Percentiles rank a stretch among this genome's conserved stretches.
phyloP scores from a whole-genome alignment of 345 rosid species.

The Lepidium sativum region DNA sequence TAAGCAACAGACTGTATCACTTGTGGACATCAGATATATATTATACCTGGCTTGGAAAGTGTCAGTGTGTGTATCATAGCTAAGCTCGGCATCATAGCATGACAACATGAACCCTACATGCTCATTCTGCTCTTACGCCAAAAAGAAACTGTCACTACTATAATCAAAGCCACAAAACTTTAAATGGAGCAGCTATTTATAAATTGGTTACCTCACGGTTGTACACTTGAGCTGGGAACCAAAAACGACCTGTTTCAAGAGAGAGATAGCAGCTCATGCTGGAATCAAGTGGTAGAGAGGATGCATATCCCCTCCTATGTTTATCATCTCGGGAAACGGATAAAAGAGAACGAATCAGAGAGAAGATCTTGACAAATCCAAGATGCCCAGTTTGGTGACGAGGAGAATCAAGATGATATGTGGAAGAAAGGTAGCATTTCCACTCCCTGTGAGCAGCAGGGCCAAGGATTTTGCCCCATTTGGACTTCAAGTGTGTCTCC shows the following conservation, averaged over 20 bases:
- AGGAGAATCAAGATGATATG: constrained; percentile 19
- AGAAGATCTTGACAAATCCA: constrained; percentile 35
- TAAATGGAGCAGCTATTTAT: not conserved
- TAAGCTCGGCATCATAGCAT: constrained; percentile 85
- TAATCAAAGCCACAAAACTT: not conserved
- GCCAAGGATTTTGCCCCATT: constrained; percentile 77
- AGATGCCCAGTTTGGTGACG: constrained; percentile 29
- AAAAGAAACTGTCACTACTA: not conserved
- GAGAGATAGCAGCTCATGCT: constrained; percentile 77
- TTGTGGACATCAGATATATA: not conserved
- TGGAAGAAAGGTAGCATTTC: constrained; percentile 47
- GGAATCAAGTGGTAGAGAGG: constrained; percentile 48
- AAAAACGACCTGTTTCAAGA: constrained; percentile 70
- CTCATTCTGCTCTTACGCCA: constrained; percentile 59
- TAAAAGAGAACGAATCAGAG: constrained; percentile 36
- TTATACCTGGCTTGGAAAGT: constrained; percentile 77
- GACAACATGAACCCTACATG: constrained; percentile 92
- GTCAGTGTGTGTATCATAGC: constrained; percentile 62
- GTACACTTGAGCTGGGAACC: constrained; percentile 94
- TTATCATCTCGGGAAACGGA: constrained; percentile 31
- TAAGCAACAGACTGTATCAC: not conserved
- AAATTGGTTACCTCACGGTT: constrained; percentile 67
- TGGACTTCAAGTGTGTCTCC: constrained; percentile 61
- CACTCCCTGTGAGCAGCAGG: constrained; percentile 64
- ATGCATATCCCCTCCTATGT: constrained; percentile 24